phyloP scores from a whole-genome alignment of 768 basidiomycete species.

The Lentinus tigrinus region DNA sequence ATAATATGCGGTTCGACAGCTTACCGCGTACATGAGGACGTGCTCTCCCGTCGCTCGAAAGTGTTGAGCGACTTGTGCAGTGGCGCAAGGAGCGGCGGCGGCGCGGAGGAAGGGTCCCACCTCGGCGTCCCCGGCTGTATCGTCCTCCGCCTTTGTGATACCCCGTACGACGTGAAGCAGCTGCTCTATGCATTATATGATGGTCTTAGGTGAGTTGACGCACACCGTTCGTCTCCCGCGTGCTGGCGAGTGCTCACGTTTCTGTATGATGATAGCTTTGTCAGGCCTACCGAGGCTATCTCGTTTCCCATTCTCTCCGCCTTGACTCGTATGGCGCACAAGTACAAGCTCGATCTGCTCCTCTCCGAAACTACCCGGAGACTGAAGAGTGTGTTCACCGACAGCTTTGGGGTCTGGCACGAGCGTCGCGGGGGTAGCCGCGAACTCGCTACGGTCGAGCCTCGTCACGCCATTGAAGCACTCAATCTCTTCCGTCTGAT shows the following conservation, averaged over 20 bases:
- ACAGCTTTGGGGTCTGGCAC: neutral
- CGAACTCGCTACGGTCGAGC: neutral
- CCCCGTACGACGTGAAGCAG: too few relatives aligned
- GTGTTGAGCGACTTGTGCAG: constrained; percentile 12
- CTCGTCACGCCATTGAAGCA: neutral
- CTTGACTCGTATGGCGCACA: constrained; percentile 11
- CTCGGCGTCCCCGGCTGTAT: too few relatives aligned
- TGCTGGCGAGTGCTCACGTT: neutral
- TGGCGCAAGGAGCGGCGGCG: constrained; percentile 1
- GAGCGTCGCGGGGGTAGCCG: neutral
- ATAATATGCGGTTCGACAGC: constrained; percentile 41
- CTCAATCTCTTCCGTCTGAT: constrained; percentile 5
- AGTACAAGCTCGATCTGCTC: constrained; percentile 2
- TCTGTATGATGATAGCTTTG: neutral
- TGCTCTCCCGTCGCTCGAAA: constrained; percentile 10
- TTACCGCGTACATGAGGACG: constrained; percentile 12
- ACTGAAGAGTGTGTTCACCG: neutral
- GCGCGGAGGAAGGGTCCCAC: too few relatives aligned
- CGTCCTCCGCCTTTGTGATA: too few relatives aligned
- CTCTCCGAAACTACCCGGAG: neutral
- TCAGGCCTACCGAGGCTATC: neutral
- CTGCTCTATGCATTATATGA: too few relatives aligned
- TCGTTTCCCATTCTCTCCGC: constrained; percentile 1
- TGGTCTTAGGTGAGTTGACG: too few relatives aligned
- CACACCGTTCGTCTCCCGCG: too few relatives aligned